phyloP scores from a whole-genome alignment of 2,329 filamentous ascomycete species.

The Ilyonectria mors-panacis region DNA sequence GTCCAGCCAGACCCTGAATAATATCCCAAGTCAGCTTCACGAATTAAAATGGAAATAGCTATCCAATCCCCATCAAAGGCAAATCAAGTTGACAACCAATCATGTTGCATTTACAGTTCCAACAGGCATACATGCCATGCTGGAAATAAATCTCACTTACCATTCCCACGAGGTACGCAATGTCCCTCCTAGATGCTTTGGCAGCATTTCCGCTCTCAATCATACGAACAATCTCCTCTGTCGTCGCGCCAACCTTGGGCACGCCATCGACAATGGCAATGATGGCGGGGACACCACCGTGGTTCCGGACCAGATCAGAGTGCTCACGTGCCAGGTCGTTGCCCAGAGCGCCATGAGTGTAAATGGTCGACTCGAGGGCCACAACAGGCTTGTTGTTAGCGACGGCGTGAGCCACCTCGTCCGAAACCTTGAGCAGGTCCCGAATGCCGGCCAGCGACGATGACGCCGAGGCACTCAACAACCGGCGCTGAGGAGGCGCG shows the following conservation, averaged over 20 bases:
- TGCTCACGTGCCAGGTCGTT: slow-evolving; percentile 81
- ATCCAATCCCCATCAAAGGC: background rate
- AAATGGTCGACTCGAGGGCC: slow-evolving; percentile 95
- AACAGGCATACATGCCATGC: background rate
- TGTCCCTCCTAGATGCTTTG: slow-evolving; percentile 90
- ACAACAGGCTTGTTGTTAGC: slow-evolving; percentile 85
- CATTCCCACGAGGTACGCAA: slow-evolving; percentile 85
- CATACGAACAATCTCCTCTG: slow-evolving; percentile 81
- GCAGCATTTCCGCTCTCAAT: slow-evolving; percentile 76
- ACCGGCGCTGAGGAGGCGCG: slow-evolving; percentile 36
- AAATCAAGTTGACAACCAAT: background rate
- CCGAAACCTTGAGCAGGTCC: slow-evolving; percentile 77
- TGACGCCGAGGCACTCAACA: slow-evolving; percentile 39
- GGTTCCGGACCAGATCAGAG: slow-evolving; percentile 83
- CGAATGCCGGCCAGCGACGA: slow-evolving; percentile 50
- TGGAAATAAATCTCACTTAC: slow-evolving; percentile 60
- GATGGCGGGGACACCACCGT: slow-evolving; percentile 90
- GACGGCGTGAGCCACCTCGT: slow-evolving; percentile 86
- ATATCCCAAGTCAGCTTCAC: slow-evolving; percentile 28
- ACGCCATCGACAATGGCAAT: slow-evolving; percentile 89
- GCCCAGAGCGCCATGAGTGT: slow-evolving; percentile 93
- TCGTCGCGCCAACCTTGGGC: slow-evolving; percentile 82
- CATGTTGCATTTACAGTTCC: background rate
- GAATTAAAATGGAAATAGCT: slow-evolving; percentile 11
- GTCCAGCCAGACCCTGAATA: slow-evolving; percentile 60